Evolutionary conservation across 495 filamentous ascomycete species (phyloP), one percentile per base, ranked within the genome.

Genomic region (Cercophora newfieldiana): DNA sequence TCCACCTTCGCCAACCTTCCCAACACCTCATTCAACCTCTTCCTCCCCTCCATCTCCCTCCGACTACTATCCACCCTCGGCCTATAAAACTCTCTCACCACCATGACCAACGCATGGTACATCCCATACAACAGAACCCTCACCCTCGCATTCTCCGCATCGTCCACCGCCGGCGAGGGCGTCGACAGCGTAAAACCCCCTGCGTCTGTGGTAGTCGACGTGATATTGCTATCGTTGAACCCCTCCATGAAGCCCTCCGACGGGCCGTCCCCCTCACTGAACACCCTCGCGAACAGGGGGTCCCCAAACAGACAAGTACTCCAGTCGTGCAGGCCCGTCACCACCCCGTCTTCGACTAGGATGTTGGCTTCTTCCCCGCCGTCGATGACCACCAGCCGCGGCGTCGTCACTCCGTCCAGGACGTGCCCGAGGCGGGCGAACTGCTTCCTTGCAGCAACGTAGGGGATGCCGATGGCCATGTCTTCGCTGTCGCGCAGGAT

Each of bases 231-330:
- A 48, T 18, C 24, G 57, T 68, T 68, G 56, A 66, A 75, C 8
- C 78, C 78, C 28, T 66, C 67, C 1, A 82, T 71, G 64, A 87
- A 86, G 1, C 76, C 79, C 10, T 77, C 67, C 12, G 76, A 79
- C 0, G 79, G 78, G 29, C 48, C 26, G 5, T 37, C 68, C 0
- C 22, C 71, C 14, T 78, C 78, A 53, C 71, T 72, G 67, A 88
- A 87, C 5, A 78, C 80, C 4, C 77, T 77, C 3, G 78, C 79
- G 50, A 90, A 72, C 19, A 86, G 72, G 2, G 86, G 85, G 66
- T 90, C 87, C 31, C 87, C 87, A 69, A 88, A 89, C 12, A 88
- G 63, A 58, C 79, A 80, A 61, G 81, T 80, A 37, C 81, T 82
- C 81, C 83, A 88, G 69, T 83, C 77, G 31, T 69, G 68, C 10